These are phyloP conservation scores for Uronychia setigera DNA, from an alignment of 73 alveolate genomes.

Conservation along the genomic window DNA sequence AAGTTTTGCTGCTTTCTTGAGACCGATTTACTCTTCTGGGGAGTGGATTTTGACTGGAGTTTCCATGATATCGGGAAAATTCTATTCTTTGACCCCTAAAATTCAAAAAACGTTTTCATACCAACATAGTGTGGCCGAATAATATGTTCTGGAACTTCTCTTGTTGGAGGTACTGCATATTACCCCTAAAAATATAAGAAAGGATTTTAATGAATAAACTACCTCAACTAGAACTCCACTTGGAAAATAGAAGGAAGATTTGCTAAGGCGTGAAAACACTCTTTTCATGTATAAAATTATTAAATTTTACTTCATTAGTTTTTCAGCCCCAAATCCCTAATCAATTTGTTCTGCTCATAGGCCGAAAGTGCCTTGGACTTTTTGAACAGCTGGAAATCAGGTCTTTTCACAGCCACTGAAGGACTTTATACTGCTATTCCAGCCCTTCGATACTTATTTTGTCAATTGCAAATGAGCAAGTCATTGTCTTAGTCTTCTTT, in stretches of 20 bases:
- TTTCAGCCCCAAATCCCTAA: not conserved
- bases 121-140: slow-evolving; percentile 58
- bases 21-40: slow-evolving; percentile 59
- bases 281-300: too few relatives aligned
- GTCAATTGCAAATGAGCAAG: not conserved
- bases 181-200: too few relatives aligned
- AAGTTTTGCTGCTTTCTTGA: slow-evolving; percentile 84
- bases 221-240: not conserved
- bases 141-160: slow-evolving; percentile 66
- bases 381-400: not conserved
- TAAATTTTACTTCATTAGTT: not conserved
- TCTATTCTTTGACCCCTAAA: slow-evolving; percentile 20
- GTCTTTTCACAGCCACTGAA: not conserved
- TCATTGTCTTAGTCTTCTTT: not conserved
- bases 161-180: slow-evolving; percentile 62
- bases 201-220: too few relatives aligned
- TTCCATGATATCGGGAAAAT: slow-evolving; percentile 23
- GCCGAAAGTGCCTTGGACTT: not conserved
- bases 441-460: not conserved
- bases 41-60: slow-evolving; percentile 35
- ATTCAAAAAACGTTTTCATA: not conserved
- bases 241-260: not conserved
- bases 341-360: not conserved
- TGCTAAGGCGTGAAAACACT: not conserved
- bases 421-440: not conserved